A percentile compares a stretch with the other conserved stretches of the same genome.
Evolutionary conservation across 2,329 filamentous ascomycete genomes (phyloP).

Genomic region (Sporothrix mexicana): DNA sequence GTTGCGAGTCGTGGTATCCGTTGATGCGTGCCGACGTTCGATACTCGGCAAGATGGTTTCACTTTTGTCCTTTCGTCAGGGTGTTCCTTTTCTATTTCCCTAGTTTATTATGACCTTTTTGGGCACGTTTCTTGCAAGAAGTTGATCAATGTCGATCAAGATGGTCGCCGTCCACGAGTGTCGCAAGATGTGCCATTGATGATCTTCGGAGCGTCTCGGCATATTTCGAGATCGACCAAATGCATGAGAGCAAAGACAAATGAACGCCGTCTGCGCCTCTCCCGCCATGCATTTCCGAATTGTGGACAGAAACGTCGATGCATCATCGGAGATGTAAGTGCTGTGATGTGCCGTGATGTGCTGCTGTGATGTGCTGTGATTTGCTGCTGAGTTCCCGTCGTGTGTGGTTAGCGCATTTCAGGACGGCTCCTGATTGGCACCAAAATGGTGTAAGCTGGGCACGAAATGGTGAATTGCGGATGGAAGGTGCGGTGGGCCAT

Average conservation of each 20-base stretch:
- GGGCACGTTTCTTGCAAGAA: background rate
- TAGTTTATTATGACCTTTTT: background rate
- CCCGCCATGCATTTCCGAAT: background rate
- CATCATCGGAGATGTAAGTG: background rate
- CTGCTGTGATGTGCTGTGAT: no score
- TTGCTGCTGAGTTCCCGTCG: no score
- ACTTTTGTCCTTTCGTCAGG: background rate
- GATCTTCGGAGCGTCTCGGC: background rate
- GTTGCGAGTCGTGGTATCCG: no score
- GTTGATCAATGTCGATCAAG: background rate
- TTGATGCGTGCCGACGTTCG: no score
- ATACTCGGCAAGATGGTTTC: no score
- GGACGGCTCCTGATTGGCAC: background rate
- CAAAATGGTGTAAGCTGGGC: constrained; percentile 20
- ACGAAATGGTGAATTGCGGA: constrained; percentile 15
- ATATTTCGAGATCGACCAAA: background rate
- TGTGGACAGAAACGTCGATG: background rate
- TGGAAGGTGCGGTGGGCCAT: background rate
- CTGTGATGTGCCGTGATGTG: background rate
- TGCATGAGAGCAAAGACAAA: background rate
- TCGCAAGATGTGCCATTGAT: no score
- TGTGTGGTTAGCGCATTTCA: background rate
- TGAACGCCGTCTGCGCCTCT: background rate
- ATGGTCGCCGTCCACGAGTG: no score
- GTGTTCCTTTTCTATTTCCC: background rate